Base-by-base conservation (phyloP, 805 yeast genomes). In the Candida vartiovaarae region DNA sequence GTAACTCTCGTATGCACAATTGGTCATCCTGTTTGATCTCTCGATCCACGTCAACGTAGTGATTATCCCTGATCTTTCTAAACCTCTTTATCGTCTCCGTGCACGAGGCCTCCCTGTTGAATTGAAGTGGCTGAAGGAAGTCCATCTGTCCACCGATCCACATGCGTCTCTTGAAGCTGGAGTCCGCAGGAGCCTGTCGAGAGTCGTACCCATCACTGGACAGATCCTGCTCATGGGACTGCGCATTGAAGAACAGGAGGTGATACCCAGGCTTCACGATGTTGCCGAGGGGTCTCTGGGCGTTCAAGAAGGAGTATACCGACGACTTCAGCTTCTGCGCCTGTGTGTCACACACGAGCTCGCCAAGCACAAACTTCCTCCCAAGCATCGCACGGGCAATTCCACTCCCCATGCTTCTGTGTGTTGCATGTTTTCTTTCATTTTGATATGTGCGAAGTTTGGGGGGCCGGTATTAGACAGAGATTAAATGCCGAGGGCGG, bases 131-230 rank as follows among this genome's bases (percentile, higher is more conserved):
- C 27, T 65, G 55, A 1, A 59, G 48, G 49, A 72, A 75, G 25
- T 62, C 59, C 31, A 89, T 64, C 24, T 70, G 61, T 3, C 96
- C 96, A 30, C 81, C 76, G 0, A 75, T 79, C 96, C 96, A 89
- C 76, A 90, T 72, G 25, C 96, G 67, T 47, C 91, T 63, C 30
- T 61, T 64, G 53, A 73, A 83, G 52, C 25, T 39, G 32, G 40
- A 46, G 38, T 51, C 56, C 3, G 24, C 28, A 1, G 53, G 55
- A 15, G 50, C 52, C 56, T 84, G 93, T 52, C 83, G 77, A 38
- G 80, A 71, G 50, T 84, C 95, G 62, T 87, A 89, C 1, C 96
- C 96, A 61, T 89, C 97, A 2, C 52, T 39, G 2, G 83, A 80
- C 20, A 87, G 57, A 3, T 62, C 61, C 1, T 50, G 38, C 42